Base-by-base conservation (phyloP, 768 basidiomycete species). In the Phlegmacium glaucopus region DNA sequence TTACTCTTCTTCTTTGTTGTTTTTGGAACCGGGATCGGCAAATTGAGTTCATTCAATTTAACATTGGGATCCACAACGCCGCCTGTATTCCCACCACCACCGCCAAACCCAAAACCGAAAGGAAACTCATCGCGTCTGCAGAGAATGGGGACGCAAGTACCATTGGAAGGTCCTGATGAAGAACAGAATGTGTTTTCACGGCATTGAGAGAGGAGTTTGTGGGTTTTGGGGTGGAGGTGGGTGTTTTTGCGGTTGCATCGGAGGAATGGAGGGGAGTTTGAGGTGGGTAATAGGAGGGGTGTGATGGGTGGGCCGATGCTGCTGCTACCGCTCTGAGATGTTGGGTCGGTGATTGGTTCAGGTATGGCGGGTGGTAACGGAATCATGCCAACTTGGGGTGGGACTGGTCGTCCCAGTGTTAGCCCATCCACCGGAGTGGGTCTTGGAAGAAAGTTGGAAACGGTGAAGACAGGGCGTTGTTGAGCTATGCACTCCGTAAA, bases 61-160 rank as follows among this genome's bases (percentile, higher is more conserved):
- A 34, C n/a, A 6, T 34, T 34, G 11, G 32, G 32, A n/a, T 34
- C 10, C n/a, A 11, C 6, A 2, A 34, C 32, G 10, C 30, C 30
- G 30, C 32, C 32, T 34, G 32, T n/a, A n/a, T 11, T 16, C 7
- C 49, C 49, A 15, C 39, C 32, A 4, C 54, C 54, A 1, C 59
- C 56, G 12, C 58, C 61, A 13, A 51, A 59, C 3, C 50, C 59
- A 58, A 69, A 82, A 34, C 76, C 78, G 48, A 77, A 81, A 1
- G 80, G 79, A 54, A 77, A 85, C 53, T 79, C 76, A 57, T 86
- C 85, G 35, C 74, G 69, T 22, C 83, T 68, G 60, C 85, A 87
- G 4, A 69, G 70, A 38, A 76, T 75, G 6, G 72, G 67, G 17
- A 71, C 64, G 59, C 85, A 88, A 7, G 74, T 74, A 7, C 76